Evolutionary conservation across 176 grass and related monocot genomes (phyloP), one percentile per base, ranked within the genome.

Genomic region (Poa pratensis): DNA sequence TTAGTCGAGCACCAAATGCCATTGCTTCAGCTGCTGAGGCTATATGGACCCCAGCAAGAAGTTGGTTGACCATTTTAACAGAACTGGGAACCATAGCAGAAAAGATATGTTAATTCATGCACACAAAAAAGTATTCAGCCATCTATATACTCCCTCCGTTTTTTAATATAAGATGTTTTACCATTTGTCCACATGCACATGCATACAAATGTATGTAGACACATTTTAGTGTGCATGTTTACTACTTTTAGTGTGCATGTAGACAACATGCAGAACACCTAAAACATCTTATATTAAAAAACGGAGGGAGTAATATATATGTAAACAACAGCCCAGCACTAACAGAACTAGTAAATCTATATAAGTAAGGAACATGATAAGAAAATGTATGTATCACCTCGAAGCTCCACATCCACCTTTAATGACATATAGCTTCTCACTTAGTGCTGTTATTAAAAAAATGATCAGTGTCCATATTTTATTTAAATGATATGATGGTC

Each of bases 21-120:
- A 98, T 95, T 77, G 91, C 93, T 89, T 98, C 95, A 82, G 95
- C 93, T 76, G 95, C 91, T 30, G 95, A 89, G 80, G 85, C 89
- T 83, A 98, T 98, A 93, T 98, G 95, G 75, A 98, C 93, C 66
- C 95, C 95, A 87, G 95, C 92, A 88, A 98, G 95, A 84, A 98
- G 87, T 80, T 98, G 95, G 84, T 98, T 98, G 46, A 98, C 95
- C 95, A 98, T 98, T 86, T 98, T 98, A 52, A 98, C 89, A 81
- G 95, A 98, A 83, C 95, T 97, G 92, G 78, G 73, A 63, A 94
- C 35, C 80, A 87, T 76, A 49, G 40, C 9, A 85, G 17, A 88
- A 80, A 20, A 73, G 10, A 52, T 17, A 73, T 75, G 68, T 24
- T 37, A 53, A 72, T 86, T 77, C 39, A 71, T 40, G 28, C 65